phyloP scores from a whole-genome alignment of 1,284 basidiomycete species.

The Boletus sp. region DNA sequence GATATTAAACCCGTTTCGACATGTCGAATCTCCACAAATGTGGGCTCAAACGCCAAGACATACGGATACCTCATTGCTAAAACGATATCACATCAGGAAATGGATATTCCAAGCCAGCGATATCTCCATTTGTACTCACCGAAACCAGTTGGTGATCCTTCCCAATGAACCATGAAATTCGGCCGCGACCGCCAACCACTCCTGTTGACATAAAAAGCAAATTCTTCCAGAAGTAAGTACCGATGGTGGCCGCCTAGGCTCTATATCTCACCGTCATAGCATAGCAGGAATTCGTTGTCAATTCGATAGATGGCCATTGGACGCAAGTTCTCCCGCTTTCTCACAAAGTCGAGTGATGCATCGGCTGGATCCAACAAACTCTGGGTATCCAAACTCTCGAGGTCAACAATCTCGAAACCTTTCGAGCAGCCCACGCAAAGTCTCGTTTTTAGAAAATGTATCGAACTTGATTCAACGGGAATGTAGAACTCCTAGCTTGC shows the following conservation, averaged over 20 bases:
- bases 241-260: background rate
- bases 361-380: slow-evolving; percentile 93
- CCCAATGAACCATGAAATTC: slow-evolving; percentile 96
- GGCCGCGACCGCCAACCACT: slow-evolving; percentile 89
- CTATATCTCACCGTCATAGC: slow-evolving; percentile 81
- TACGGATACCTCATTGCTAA: slow-evolving; percentile 96
- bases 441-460: slow-evolving; percentile 97
- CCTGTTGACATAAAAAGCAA: slow-evolving; percentile 98
- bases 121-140: slow-evolving; percentile 50
- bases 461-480: slow-evolving; percentile 93
- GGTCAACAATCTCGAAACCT: slow-evolving; percentile 99
- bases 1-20: slow-evolving; percentile 90
- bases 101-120: background rate
- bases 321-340: slow-evolving; percentile 82
- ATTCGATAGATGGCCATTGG: slow-evolving; percentile 98
- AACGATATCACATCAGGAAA: slow-evolving; percentile 7
- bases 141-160: slow-evolving; percentile 90
- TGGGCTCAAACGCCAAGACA: slow-evolving; percentile 94
- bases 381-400: slow-evolving; percentile 96
- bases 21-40: slow-evolving; percentile 95
- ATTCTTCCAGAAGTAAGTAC: slow-evolving; percentile 55
- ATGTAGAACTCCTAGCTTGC: slow-evolving; percentile 89
- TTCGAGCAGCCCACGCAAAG: slow-evolving; percentile 96
- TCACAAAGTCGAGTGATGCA: slow-evolving; percentile 88
- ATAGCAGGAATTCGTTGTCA: slow-evolving; percentile 94